Percentiles rank a stretch among this genome's conserved stretches.
phyloP scores from a whole-genome alignment of 768 basidiomycete genomes.

The Tremella yokohamensis region DNA sequence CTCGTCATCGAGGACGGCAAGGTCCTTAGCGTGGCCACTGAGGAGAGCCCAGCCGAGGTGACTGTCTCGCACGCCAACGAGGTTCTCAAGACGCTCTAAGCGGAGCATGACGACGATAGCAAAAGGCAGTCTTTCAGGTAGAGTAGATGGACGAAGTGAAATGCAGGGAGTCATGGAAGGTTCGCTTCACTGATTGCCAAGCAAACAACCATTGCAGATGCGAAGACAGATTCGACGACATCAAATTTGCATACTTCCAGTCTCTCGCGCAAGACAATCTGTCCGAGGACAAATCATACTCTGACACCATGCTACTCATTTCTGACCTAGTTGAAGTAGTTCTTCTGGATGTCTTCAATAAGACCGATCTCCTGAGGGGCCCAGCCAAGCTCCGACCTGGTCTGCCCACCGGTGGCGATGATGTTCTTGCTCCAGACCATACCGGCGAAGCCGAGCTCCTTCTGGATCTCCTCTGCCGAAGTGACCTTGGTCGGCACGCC shows the following conservation, averaged over 20 bases:
- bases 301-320: no score
- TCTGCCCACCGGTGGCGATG: conserved; percentile 7
- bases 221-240: no score
- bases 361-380: conserved; percentile 19
- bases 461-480: conserved; percentile 3
- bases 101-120: not conserved
- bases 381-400: conserved; percentile 32
- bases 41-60: conserved; percentile 55
- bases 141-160: no score
- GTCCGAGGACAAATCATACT: no score
- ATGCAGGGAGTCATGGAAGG: no score
- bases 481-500: conserved; percentile 11
- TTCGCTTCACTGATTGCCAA: no score
- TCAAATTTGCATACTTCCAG: no score
- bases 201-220: no score
- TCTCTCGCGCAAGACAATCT: no score
- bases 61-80: conserved; percentile 59
- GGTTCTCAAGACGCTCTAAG: conserved; percentile 52
- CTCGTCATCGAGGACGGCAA: conserved; percentile 61
- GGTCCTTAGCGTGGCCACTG: conserved; percentile 64
- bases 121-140: no score
- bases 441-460: conserved; percentile 17
- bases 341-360: conserved; percentile 20
- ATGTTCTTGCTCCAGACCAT: conserved; percentile 1
- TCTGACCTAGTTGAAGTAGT: not conserved